phyloP scores from a whole-genome alignment of 202 grass and related monocot species.

The Schoenoplectus tabernaemontani region DNA sequence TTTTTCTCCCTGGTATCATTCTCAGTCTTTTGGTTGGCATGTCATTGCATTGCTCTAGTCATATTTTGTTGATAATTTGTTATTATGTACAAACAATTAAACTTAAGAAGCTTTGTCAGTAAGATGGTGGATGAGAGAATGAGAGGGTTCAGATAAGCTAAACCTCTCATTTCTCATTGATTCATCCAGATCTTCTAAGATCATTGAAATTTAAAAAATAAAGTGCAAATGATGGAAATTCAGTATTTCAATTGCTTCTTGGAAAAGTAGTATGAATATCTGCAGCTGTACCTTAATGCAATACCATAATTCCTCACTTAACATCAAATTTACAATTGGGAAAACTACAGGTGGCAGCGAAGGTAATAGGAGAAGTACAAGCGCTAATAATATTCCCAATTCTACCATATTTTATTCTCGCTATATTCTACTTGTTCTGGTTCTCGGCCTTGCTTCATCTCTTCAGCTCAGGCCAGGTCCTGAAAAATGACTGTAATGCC shows the following conservation, averaged over 20 bases:
- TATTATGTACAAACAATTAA: not conserved
- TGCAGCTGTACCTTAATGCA: not conserved
- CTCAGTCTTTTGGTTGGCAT: not conserved
- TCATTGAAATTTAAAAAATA: not conserved
- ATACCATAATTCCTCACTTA: not conserved
- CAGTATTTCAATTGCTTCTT: not conserved
- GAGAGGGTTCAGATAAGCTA: not conserved
- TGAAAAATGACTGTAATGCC: constrained; percentile 78
- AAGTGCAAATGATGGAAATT: not conserved
- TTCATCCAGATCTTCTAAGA: too few species aligned
- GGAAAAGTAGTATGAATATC: not conserved
- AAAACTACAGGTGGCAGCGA: constrained; percentile 80
- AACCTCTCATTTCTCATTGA: not conserved
- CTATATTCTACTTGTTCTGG: constrained; percentile 99
- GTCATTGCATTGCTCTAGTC: not conserved
- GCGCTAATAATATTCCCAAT: constrained; percentile 86
- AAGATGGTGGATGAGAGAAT: not conserved
- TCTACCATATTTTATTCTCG: constrained; percentile 60
- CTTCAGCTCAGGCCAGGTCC: constrained; percentile 82
- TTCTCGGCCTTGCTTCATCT: constrained; percentile 89
- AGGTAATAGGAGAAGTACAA: constrained; percentile 97
- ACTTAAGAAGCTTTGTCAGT: not conserved
- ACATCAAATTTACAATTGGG: not conserved
- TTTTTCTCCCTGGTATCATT: not conserved
- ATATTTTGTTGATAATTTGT: not conserved